A percentile compares a stretch with the other conserved stretches of the same genome.
These are phyloP conservation scores for Trichaptum fuscoviolaceum DNA, from an alignment of 768 basidiomycete species.

Conservation along the genomic window DNA sequence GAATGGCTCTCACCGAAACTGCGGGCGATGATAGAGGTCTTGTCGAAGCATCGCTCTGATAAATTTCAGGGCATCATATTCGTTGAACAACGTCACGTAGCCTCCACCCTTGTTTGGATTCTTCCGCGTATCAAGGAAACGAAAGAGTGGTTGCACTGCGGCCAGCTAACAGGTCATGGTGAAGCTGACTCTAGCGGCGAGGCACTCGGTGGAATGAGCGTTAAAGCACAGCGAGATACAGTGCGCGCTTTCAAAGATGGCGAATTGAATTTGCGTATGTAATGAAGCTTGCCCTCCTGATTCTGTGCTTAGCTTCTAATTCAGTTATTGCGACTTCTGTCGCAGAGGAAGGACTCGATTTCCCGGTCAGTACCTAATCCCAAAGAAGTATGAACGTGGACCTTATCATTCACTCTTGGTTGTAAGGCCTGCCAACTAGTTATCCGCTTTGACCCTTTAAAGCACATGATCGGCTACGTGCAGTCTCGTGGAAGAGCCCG, in stretches of 20 bases:
- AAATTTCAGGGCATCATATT: constrained; percentile 83
- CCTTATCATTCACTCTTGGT: constrained; percentile 10
- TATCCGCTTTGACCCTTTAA: constrained; percentile 76
- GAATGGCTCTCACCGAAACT: constrained; percentile 75
- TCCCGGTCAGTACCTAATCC: constrained; percentile 48
- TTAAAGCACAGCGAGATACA: constrained; percentile 50
- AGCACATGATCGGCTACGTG: constrained; percentile 82
- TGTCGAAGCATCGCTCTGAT: constrained; percentile 46
- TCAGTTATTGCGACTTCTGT: constrained; percentile 79
- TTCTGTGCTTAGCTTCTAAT: not conserved
- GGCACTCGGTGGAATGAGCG: constrained; percentile 41
- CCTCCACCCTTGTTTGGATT: constrained; percentile 60
- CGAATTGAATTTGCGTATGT: constrained; percentile 63
- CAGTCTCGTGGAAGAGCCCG: constrained; percentile 87
- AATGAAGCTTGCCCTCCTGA: constrained; percentile 2
- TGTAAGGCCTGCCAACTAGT: constrained; percentile 82
- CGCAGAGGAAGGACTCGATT: constrained; percentile 90
- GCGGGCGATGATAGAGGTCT: constrained; percentile 51
- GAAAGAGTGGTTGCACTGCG: constrained; percentile 50
- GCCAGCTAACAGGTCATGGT: constrained; percentile 69
- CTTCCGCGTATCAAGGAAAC: constrained; percentile 57
- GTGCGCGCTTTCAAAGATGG: constrained; percentile 62
- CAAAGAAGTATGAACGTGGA: constrained; percentile 8
- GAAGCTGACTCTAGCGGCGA: constrained; percentile 35
- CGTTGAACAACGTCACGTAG: constrained; percentile 80